These are phyloP conservation scores for Vanilla planifolia DNA, from an alignment of 106 monocot genomes.

Conservation along the genomic window DNA sequence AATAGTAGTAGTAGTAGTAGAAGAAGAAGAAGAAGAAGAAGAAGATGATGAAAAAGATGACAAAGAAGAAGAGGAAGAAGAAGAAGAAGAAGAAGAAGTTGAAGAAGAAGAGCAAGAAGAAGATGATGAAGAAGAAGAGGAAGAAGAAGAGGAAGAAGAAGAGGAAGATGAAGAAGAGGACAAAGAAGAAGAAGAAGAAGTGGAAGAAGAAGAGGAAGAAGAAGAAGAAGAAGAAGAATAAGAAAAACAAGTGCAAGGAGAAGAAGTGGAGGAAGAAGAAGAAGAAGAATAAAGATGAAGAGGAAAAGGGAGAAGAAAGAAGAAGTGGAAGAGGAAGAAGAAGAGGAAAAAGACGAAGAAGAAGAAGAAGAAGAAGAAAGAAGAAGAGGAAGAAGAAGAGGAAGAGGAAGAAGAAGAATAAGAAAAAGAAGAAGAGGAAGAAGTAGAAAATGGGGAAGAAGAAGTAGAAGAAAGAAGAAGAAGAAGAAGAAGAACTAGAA, in stretches of 20 bases:
- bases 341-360: too few species aligned
- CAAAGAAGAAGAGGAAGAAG: too few species aligned
- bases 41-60: too few species aligned
- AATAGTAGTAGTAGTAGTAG: not conserved
- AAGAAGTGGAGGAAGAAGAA: too few species aligned
- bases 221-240: too few species aligned
- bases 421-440: too few species aligned
- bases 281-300: too few species aligned
- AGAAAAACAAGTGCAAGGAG: too few species aligned
- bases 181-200: too few species aligned
- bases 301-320: not conserved
- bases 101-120: not conserved
- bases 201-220: too few species aligned
- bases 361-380: not conserved
- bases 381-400: not conserved
- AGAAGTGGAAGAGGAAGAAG: not conserved
- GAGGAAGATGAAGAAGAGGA: too few species aligned
- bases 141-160: not conserved
- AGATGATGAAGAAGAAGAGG: not conserved
- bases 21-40: not conserved
- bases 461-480: not conserved
- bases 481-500: too few species aligned
- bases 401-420: not conserved
- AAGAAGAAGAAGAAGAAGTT: not conserved
- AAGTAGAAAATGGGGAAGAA: not conserved